Evolutionary conservation across 208 protist genomes (phyloP), one percentile per base, ranked within the genome.

Genomic region (Leishmania gerbilli): DNA sequence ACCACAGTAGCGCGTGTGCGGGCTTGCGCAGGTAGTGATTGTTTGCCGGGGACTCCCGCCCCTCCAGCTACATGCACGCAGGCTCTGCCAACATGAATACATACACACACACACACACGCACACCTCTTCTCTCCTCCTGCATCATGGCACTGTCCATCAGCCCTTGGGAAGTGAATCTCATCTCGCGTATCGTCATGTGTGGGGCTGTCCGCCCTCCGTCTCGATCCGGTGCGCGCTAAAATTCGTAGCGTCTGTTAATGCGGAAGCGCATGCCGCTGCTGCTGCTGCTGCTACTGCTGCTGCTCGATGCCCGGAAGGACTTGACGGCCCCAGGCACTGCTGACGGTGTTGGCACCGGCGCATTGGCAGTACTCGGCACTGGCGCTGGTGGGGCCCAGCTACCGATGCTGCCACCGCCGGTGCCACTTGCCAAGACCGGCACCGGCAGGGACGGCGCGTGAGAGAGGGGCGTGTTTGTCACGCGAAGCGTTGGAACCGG

Each of bases 211-310:
- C 58, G 0, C 58, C 2, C n/a, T 31, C 58, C 9, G 58, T 49
- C 67, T 42, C 40, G 24, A 8, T 15, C 67, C n/a, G 42, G 62
- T 24, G 2, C 31, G 34, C 64, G 21, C 17, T 58, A 81, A 45
- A 72, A 84, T 24, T 72, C 71, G 71, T 80, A 85, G 8, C 76
- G 49, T 4, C 81, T 76, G 17, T 47, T 68, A 27, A 74, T 27
- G 49, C 75, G 60, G 37, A 76, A 72, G 19, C 69, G 55, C 1
- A 53, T 80, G 53, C 24, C 76, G 27, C 55, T 80, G 56, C 68
- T 84, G 24, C 67, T 76, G 68, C 72, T 79, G 56, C 84, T 87
- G 51, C 77, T 84, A 49, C 69, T 65, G 49, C 77, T 81, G 78
- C 85, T 88, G 76, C 78, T 85, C 53, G 74, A 56, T 6, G 37